These are phyloP conservation scores for Chlamydomonas reinhardtii DNA, from an alignment of 163 green algal species.

Conservation along the genomic window DNA sequence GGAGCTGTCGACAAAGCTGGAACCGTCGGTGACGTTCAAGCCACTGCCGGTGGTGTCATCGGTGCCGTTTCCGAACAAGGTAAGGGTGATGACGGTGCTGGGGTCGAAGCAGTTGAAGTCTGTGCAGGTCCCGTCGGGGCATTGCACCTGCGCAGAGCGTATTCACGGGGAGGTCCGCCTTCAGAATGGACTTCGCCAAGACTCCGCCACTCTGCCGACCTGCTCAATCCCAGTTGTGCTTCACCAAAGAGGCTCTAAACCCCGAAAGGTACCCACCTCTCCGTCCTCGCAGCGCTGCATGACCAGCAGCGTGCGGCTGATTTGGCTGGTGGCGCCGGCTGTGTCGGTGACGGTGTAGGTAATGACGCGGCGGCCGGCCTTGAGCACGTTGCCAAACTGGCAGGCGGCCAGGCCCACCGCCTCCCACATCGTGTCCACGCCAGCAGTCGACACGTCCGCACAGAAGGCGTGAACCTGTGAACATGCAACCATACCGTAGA, in stretches of 20 bases:
- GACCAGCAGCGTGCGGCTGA: conserved; percentile 36
- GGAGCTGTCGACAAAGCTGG: background rate
- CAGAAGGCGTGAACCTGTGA: conserved; percentile 17
- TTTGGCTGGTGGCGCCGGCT: background rate
- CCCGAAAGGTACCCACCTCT: background rate
- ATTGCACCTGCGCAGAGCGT: conserved; percentile 6
- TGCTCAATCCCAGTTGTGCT: too few relatives aligned
- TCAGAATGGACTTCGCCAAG: too few relatives aligned
- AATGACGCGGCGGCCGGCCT: conserved; percentile 7
- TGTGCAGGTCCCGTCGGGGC: conserved; percentile 39
- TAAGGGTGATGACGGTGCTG: too few relatives aligned
- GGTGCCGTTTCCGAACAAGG: background rate
- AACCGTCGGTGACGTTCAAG: background rate
- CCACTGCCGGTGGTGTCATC: too few relatives aligned
- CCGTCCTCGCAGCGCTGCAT: conserved; percentile 11
- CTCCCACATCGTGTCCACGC: conserved; percentile 21
- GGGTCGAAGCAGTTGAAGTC: conserved; percentile 15
- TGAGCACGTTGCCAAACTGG: background rate
- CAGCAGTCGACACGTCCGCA: background rate
- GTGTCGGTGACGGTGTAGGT: conserved; percentile 42
- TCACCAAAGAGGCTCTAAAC: too few relatives aligned
- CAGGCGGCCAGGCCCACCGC: conserved; percentile 19
- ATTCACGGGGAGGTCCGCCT: too few relatives aligned
- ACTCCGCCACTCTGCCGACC: too few relatives aligned
- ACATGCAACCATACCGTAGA: too few relatives aligned